These are phyloP conservation scores for Malania oleifera DNA, from an alignment of 164 flowering plant species.

Conservation along the genomic window DNA sequence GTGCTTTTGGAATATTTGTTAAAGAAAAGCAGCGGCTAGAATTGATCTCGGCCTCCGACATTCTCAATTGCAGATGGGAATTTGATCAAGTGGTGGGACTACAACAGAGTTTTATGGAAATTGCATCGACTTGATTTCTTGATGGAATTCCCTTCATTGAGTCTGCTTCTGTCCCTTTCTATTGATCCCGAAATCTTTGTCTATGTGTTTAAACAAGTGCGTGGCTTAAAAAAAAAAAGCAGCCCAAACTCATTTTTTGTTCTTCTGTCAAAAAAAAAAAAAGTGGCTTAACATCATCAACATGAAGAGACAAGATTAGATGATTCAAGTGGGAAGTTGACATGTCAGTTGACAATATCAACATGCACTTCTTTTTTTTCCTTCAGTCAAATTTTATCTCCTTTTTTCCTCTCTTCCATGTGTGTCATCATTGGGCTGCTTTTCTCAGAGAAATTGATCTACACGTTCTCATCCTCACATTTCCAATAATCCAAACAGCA, in stretches of 20 bases:
- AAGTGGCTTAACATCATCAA: no score
- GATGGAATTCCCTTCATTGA: slow-evolving; percentile 6
- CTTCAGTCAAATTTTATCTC: no score
- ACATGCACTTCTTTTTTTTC: no score
- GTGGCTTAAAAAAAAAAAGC: not conserved
- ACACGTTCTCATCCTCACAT: no score
- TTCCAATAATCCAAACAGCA: no score
- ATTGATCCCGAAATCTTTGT: slow-evolving; percentile 25
- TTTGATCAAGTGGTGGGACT: not conserved
- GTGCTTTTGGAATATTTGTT: not conserved
- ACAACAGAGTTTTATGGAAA: slow-evolving; percentile 3
- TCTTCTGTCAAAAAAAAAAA: no score
- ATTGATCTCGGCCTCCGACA: not conserved
- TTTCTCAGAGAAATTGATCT: no score
- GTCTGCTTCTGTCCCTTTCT: slow-evolving; percentile 2
- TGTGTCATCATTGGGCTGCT: no score
- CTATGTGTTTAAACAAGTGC: slow-evolving; percentile 11
- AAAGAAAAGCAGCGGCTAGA: slow-evolving; percentile 10
- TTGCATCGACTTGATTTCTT: slow-evolving; percentile 15
- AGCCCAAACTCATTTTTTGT: not conserved
- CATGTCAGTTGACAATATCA: slow-evolving; percentile 1
- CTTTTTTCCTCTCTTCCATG: no score
- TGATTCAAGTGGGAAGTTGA: no score
- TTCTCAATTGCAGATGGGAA: slow-evolving; percentile 2
- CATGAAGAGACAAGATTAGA: no score